Evolutionary conservation across 805 yeast genomes (phyloP).

Genomic region (Lachancea dasiensis): DNA sequence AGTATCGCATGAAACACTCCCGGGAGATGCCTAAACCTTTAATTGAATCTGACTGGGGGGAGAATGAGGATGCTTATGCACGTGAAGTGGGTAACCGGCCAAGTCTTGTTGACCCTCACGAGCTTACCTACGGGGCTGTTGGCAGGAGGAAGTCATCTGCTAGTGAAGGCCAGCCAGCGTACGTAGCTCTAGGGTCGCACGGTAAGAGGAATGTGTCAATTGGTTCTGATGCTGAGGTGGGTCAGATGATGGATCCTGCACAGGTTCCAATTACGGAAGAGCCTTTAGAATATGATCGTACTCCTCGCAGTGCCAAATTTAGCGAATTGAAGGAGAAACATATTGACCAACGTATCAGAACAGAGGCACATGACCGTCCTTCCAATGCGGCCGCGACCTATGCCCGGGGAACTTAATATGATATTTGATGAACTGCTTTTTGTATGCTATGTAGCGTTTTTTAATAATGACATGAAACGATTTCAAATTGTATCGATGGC

Average conservation of each 20-base stretch:
- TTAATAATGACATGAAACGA: no score
- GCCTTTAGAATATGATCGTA: slow-evolving; percentile 1
- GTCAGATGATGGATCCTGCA: slow-evolving; percentile 7
- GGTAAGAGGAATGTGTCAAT: slow-evolving; percentile 7
- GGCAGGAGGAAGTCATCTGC: slow-evolving; percentile 8
- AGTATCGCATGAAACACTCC: not conserved
- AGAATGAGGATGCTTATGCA: slow-evolving; percentile 15
- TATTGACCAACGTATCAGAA: slow-evolving; percentile 4
- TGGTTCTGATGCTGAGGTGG: slow-evolving; percentile 5
- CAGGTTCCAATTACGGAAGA: slow-evolving; percentile 1
- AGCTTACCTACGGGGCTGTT: slow-evolving; percentile 25
- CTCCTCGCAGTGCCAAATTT: slow-evolving; percentile 3
- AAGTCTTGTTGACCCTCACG: slow-evolving; percentile 26
- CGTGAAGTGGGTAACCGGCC: slow-evolving; percentile 21
- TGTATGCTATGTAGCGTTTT: no score
- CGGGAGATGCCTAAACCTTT: not conserved
- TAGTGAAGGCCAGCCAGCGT: not conserved
- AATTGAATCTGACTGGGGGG: not conserved
- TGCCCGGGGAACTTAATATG: not conserved
- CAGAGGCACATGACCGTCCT: slow-evolving; percentile 1
- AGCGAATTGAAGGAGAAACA: slow-evolving; percentile 4
- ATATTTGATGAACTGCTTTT: no score
- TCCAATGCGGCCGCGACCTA: slow-evolving; percentile 5
- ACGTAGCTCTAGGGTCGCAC: slow-evolving; percentile 4
- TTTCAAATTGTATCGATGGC: no score